Percentiles rank a stretch among this genome's conserved stretches.
Evolutionary conservation across 768 basidiomycete genomes (phyloP).

Genomic region (Lyophyllum atratum): DNA sequence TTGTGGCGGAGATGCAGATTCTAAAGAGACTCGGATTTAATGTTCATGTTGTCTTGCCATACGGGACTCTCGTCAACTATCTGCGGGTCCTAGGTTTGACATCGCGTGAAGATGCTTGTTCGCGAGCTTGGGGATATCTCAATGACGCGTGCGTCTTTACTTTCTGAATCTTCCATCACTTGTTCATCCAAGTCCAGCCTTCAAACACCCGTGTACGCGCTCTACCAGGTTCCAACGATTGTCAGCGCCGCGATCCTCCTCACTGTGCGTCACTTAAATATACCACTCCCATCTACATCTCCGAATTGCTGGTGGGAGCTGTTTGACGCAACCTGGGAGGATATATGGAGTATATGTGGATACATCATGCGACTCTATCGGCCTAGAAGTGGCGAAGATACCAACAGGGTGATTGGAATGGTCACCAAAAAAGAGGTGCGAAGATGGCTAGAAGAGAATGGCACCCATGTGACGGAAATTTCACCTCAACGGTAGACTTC

Average conservation of each 20-base stretch:
- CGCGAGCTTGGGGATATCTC: constrained; percentile 89
- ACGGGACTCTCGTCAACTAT: constrained; percentile 94
- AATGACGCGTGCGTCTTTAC: constrained; percentile 83
- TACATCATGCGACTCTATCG: constrained; percentile 82
- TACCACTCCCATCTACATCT: constrained; percentile 71
- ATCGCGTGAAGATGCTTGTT: constrained; percentile 65
- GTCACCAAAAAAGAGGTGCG: constrained; percentile 80
- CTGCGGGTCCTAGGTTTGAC: constrained; percentile 87
- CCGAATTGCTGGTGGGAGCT: constrained; percentile 90
- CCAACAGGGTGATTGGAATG: constrained; percentile 51
- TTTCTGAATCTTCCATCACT: neutral
- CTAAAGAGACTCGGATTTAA: constrained; percentile 96
- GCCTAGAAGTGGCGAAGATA: constrained; percentile 48
- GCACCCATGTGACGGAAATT: neutral
- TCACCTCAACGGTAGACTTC: neutral
- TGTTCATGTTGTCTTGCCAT: constrained; percentile 90
- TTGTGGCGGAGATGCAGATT: constrained; percentile 96
- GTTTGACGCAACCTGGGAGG: constrained; percentile 91
- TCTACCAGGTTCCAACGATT: constrained; percentile 88
- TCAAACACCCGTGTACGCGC: constrained; percentile 90
- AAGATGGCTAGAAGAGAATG: constrained; percentile 73
- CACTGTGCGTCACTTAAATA: constrained; percentile 66
- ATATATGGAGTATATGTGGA: constrained; percentile 85
- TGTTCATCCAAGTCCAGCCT: constrained; percentile 50
- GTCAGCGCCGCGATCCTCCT: constrained; percentile 90